Evolutionary conservation across 768 basidiomycete genomes (phyloP), one percentile per base, ranked within the genome.

Genomic region (Tricholoma flavovirens): DNA sequence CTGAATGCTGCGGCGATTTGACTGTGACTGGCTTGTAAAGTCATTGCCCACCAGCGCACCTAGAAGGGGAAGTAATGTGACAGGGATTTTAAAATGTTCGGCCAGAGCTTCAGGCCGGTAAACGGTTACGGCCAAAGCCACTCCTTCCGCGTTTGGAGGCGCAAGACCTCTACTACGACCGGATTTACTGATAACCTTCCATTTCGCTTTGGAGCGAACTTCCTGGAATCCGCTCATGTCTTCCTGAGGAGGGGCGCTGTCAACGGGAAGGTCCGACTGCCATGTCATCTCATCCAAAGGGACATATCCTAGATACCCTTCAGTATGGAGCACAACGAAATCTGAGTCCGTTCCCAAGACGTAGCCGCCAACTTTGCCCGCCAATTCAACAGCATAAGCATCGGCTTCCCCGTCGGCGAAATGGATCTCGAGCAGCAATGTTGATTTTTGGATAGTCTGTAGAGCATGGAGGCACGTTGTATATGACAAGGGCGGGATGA

Each of bases 361-460:
- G 60, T 86, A 93, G 32, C 82, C 91, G 8, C 79, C 77, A 10
- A 91, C 69, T 49, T 81, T 77, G 12, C 83, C 90, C 9, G 91
- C 91, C 7, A 93, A 76, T 61, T 90, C 90, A 5, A 93, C 90
- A n/a, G 87, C 84, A 62, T 83, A 90, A 2, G 88, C 87, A 67
- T 92, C 90, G 9, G 82, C 88, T 67, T 93, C 90, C 68, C 85
- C 85, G 61, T 92, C 89, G 5, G 90, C 89, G 58, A 86, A 85
- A 67, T 87, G 82, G 6, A 90, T 61, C 38, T 83, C 72, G 17
- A 90, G 64, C 5, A 62, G 61, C 17, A 72, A 60, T 1, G 67
- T 71, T 12, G 60, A 57, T n/a, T 69, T 60, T 51, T 70, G 64
- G 9, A 85, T 55, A 10, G 59, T 59, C 43, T 74, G 63, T 2